Evolutionary conservation across 140 eudicot species (phyloP).

Genomic region (Senecio squalidus): DNA sequence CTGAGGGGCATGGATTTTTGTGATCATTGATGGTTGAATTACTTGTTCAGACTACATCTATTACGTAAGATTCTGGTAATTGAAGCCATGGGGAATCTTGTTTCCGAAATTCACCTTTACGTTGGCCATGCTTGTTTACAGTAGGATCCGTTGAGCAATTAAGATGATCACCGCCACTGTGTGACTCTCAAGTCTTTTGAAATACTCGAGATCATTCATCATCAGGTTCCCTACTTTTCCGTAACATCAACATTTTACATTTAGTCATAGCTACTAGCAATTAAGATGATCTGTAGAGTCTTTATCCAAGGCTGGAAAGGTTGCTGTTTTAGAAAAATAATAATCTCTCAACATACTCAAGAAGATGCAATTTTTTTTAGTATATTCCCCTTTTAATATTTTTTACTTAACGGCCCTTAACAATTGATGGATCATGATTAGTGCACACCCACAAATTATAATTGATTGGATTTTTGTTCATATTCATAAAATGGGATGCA

Average conservation of each 20-base stretch:
- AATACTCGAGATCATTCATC: conserved; percentile 74
- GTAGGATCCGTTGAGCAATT: conserved; percentile 12
- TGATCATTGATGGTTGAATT: conserved; percentile 3
- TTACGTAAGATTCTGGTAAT: conserved; percentile 48
- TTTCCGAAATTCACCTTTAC: conserved; percentile 43
- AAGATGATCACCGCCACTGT: conserved; percentile 10
- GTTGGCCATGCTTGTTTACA: conserved; percentile 19
- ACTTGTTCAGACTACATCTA: conserved; percentile 1
- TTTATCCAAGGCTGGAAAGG: conserved; percentile 24
- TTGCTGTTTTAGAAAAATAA: no score
- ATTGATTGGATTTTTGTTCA: no score
- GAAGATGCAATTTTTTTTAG: no score
- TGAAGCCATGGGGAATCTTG: conserved; percentile 39
- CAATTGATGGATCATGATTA: no score
- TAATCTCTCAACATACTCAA: no score
- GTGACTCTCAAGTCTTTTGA: conserved; percentile 32
- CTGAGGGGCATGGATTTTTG: neutral
- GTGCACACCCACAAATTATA: no score
- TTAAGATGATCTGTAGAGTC: conserved; percentile 15
- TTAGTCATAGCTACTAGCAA: conserved; percentile 16
- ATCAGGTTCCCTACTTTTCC: conserved; percentile 79
- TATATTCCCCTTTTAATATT: no score
- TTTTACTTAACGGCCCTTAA: no score
- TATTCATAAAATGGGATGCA: no score
- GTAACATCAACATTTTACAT: conserved; percentile 27